phyloP scores from a whole-genome alignment of 768 basidiomycete species.

The Pulveroboletus sp. region DNA sequence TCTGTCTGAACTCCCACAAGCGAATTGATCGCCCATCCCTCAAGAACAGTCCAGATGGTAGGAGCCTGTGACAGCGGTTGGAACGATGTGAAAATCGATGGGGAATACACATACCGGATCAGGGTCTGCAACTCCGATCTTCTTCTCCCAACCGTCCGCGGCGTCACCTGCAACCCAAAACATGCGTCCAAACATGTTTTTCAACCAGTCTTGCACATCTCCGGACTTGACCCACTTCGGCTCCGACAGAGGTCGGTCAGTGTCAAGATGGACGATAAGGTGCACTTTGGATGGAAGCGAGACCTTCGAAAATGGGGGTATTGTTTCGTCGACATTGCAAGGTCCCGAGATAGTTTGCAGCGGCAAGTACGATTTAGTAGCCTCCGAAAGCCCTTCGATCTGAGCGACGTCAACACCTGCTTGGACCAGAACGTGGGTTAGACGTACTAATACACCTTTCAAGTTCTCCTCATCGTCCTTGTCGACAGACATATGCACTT shows the following conservation, averaged over 20 bases:
- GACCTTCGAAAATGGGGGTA: conserved; percentile 69
- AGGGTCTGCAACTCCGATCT: conserved; percentile 87
- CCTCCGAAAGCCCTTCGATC: conserved; percentile 73
- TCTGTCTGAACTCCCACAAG: conserved; percentile 69
- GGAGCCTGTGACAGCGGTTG: conserved; percentile 57
- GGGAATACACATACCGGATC: conserved; percentile 71
- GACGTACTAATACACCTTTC: conserved; percentile 72
- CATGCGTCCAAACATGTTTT: conserved; percentile 83
- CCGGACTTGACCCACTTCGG: conserved; percentile 97
- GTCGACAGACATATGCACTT: conserved; percentile 63
- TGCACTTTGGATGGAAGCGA: conserved; percentile 51
- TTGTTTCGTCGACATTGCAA: conserved; percentile 51
- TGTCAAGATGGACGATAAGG: conserved; percentile 81
- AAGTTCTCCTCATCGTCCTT: conserved; percentile 53
- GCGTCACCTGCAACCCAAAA: conserved; percentile 82
- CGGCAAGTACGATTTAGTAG: conserved; percentile 65
- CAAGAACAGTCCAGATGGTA: conserved; percentile 86
- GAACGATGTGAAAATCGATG: neutral
- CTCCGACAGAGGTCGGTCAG: conserved; percentile 83
- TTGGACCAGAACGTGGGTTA: conserved; percentile 2
- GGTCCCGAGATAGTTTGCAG: conserved; percentile 43
- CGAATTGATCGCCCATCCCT: conserved; percentile 85
- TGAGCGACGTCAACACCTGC: conserved; percentile 29
- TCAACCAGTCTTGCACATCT: conserved; percentile 90
- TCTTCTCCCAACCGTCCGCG: conserved; percentile 91